Base-by-base conservation (phyloP, 2,329 filamentous ascomycete species). In the Tolypocladium endophyticum region DNA sequence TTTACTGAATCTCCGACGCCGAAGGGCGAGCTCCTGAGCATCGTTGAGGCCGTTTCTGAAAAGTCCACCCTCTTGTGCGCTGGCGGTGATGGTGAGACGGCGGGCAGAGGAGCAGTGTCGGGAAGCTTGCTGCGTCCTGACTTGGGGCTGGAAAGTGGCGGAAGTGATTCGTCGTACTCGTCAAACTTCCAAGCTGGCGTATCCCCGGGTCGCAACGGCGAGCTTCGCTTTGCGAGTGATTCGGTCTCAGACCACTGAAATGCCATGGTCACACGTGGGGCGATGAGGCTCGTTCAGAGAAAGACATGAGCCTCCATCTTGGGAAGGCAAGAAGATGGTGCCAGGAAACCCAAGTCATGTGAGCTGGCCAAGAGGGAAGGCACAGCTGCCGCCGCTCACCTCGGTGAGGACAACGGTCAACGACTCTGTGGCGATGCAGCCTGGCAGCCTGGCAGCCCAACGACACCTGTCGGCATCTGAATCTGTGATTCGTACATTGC, bases 31-130 rank as follows among this genome's bases (percentile, higher is more conserved):
- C 72, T 74, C 25, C 72, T 67, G 33, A 61, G 60, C 30, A 63
- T 47, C 2, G 72, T 72, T 2, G 72, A 72, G 14, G 71, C 71
- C n/a, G 72, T 74, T 56, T 74, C 72, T 0, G 72, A 74, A 25
- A 73, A 70, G 43, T 74, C 72, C 6, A 73, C 55, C 25, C 57
- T 61, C 36, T 56, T 61, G 8, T 52, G 23, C 7, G 25, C 55
- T 14, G 20, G 38, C 4, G 20, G 33, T n/a, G n/a, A 38, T 16
- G 23, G 18, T 16, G 23, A 16, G 60, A 62, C 5, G 12, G n/a
- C 16, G 8, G 58, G 36, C 11, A 73, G 62, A n/a, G 71, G 71
- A 18, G 69, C 58, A 0, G 72, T 74, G 43, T 70, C 71, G 7
- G 72, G 71, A 18, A 74, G 67, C 2, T 63, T 62, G 20, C 62